phyloP scores from a whole-genome alignment of 1,284 basidiomycete genomes.

The Trichosporon ovoides region DNA sequence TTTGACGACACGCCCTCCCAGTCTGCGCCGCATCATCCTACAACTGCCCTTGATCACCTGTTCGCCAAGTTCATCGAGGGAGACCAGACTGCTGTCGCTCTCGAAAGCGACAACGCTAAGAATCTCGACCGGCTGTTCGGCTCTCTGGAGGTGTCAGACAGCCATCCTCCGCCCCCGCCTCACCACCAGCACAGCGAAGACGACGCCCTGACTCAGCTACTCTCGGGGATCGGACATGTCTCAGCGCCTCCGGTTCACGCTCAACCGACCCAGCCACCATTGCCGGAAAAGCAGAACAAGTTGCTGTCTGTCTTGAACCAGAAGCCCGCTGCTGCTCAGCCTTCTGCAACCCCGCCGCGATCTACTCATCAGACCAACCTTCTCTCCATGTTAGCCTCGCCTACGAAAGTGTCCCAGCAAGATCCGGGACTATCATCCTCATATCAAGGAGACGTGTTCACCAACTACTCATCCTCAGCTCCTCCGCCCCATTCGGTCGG shows the following conservation, averaged over 20 bases:
- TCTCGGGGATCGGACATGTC: constrained; percentile 25
- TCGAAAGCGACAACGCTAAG: constrained; percentile 27
- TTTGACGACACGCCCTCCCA: constrained; percentile 25
- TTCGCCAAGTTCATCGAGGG: constrained; percentile 40
- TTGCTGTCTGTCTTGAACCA: constrained; percentile 13
- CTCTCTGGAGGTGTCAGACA: constrained; percentile 19
- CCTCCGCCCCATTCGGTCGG: not conserved
- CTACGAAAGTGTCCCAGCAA: not conserved
- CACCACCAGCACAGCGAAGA: constrained; percentile 30
- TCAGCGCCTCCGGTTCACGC: not conserved
- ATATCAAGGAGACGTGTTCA: not conserved
- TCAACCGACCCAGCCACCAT: not conserved
- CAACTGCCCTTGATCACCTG: constrained; percentile 35
- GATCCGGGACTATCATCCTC: not conserved
- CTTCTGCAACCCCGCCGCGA: constrained; percentile 1
- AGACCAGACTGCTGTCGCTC: constrained; percentile 28
- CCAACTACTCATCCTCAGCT: not conserved
- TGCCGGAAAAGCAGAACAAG: constrained; percentile 14
- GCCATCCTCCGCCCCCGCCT: not conserved
- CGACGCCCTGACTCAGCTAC: constrained; percentile 33
- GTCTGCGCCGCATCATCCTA: constrained; percentile 6
- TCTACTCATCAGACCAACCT: constrained; percentile 16
- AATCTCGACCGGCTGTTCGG: constrained; percentile 35
- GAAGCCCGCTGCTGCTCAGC: not conserved
- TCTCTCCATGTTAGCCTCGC: constrained; percentile 14